phyloP scores from a whole-genome alignment of 2,329 filamentous ascomycete species.

The Colletotrichum echinochloae region DNA sequence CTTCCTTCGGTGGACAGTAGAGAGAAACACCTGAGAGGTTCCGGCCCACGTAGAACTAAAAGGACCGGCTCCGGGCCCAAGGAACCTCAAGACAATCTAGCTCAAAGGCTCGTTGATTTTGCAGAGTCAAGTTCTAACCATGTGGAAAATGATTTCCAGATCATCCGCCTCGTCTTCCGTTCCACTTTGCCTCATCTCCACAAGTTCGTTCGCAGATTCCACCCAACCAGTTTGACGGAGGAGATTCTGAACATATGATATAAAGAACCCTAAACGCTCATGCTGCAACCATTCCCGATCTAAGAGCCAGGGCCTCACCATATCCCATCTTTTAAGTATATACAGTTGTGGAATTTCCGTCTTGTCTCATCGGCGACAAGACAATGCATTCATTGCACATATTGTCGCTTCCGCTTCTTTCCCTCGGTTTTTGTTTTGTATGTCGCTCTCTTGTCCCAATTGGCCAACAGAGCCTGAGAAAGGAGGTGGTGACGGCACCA shows the following conservation, averaged over 20 bases:
- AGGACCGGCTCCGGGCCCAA: background rate
- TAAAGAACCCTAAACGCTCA: background rate
- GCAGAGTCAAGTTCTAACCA: slow-evolving; percentile 14
- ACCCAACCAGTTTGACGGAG: background rate
- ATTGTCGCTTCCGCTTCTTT: background rate
- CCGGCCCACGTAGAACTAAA: background rate
- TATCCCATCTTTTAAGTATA: background rate
- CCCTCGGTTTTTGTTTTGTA: background rate
- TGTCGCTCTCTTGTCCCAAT: background rate
- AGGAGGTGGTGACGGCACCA: slow-evolving; percentile 3
- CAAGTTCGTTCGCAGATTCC: background rate
- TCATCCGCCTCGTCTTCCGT: background rate
- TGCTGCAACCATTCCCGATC: background rate
- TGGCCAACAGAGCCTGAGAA: slow-evolving; percentile 5
- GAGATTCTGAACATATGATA: background rate
- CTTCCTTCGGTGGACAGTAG: background rate
- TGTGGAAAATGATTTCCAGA: slow-evolving; percentile 20
- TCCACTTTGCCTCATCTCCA: background rate
- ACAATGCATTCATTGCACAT: background rate
- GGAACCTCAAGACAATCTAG: background rate
- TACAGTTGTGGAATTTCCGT: background rate
- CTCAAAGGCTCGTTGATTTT: background rate
- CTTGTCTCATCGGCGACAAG: background rate
- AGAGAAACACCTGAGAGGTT: background rate
- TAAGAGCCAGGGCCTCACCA: no score